Percentiles rank a stretch among this genome's conserved stretches.
Evolutionary conservation across 1,284 basidiomycete species (phyloP).

Genomic region (Ceratobasidium sp.): DNA sequence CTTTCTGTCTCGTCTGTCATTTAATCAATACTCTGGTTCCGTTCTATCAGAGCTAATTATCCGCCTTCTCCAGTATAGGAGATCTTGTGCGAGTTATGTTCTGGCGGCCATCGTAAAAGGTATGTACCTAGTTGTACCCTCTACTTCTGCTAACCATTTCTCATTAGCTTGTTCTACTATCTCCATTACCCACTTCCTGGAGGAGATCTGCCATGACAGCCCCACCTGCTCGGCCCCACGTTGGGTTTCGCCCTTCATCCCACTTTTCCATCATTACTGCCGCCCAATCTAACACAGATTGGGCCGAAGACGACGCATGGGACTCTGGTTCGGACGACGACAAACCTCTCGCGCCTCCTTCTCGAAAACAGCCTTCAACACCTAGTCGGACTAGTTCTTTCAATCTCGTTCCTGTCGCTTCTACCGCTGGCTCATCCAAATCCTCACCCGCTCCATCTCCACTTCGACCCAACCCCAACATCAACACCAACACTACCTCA

Average conservation of each 20-base stretch:
- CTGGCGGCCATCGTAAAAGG: too few species aligned
- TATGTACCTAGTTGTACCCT: too few species aligned
- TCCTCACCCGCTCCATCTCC: conserved; percentile 30
- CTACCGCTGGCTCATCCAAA: conserved; percentile 53
- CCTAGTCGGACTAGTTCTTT: conserved; percentile 62
- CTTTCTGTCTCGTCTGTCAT: too few species aligned
- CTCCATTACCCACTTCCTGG: too few species aligned
- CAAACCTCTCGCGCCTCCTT: conserved; percentile 58
- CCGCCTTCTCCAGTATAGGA: too few species aligned
- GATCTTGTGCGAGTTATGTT: too few species aligned
- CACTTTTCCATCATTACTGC: conserved; percentile 62
- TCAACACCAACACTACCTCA: too few species aligned
- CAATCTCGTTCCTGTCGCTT: conserved; percentile 55
- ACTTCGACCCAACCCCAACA: conserved; percentile 25
- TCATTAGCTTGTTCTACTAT: too few species aligned
- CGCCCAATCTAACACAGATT: conserved; percentile 50
- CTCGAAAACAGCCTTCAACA: conserved; percentile 60
- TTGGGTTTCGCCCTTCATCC: conserved; percentile 68
- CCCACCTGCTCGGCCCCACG: conserved; percentile 81
- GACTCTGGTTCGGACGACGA: conserved; percentile 89
- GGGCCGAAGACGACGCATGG: conserved; percentile 62
- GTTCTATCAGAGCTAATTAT: too few species aligned
- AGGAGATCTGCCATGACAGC: conserved; percentile 54
- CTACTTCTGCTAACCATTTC: too few species aligned
- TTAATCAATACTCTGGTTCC: too few species aligned